Evolutionary conservation across 176 grass and related monocot species (phyloP).

Genomic region (Musa acuminata): DNA sequence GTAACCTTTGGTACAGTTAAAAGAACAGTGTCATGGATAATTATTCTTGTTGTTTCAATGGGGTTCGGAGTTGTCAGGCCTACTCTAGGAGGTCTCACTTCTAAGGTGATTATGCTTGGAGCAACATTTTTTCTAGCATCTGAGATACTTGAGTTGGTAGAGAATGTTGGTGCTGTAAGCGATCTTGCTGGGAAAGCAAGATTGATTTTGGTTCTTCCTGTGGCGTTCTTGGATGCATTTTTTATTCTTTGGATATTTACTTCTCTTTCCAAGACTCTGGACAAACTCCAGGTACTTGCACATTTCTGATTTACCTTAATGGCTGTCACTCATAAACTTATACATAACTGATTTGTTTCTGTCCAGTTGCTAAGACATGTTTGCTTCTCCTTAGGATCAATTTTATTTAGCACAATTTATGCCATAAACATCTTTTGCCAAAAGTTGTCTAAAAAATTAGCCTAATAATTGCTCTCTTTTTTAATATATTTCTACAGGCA

Average conservation of each 20-base stretch:
- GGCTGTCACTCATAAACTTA: not conserved
- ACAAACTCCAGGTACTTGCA: conserved; percentile 69
- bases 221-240: conserved; percentile 88
- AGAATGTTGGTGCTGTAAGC: conserved; percentile 93
- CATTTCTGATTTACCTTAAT: not conserved
- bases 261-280: conserved; percentile 81
- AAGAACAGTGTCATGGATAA: conserved; percentile 70
- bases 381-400: not conserved
- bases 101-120: conserved; percentile 92
- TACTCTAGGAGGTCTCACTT: conserved; percentile 88
- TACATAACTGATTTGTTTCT: not conserved
- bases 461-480: conserved; percentile 5
- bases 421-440: not conserved
- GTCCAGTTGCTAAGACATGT: not conserved
- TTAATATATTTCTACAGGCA: conserved; percentile 38
- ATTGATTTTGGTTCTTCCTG: conserved; percentile 89
- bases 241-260: conserved; percentile 97
- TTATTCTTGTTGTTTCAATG: conserved; percentile 93
- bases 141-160: conserved; percentile 92
- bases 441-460: not conserved
- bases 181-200: conserved; percentile 96
- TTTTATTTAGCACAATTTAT: not conserved
- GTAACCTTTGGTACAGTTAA: conserved; percentile 91
- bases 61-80: conserved; percentile 91
- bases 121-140: conserved; percentile 94